Conservation (phyloP, 1,284 basidiomycete genomes). For the Cutaneotrichosporon sp. region DNA sequence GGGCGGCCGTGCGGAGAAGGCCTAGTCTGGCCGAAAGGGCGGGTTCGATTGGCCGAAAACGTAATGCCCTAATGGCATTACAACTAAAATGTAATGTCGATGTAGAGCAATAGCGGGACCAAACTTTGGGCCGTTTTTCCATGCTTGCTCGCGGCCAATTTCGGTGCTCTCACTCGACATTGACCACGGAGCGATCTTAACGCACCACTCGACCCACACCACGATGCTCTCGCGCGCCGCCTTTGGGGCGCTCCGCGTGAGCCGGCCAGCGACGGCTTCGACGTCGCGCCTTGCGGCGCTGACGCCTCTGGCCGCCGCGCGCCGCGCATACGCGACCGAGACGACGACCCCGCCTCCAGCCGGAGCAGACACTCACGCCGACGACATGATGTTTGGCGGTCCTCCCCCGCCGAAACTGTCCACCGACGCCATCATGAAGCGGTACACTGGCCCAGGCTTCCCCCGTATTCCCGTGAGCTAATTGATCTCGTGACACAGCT, state of each 20-base stretch:
- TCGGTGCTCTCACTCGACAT: slow-evolving; percentile 5
- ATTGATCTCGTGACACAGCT: background rate
- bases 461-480: slow-evolving; percentile 41
- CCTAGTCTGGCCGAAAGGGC: too few species aligned
- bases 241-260: slow-evolving; percentile 12
- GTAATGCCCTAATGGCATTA: background rate
- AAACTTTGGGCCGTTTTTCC: slow-evolving; percentile 4
- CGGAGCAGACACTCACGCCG: slow-evolving; percentile 8
- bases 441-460: slow-evolving; percentile 41
- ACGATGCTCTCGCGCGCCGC: slow-evolving; percentile 27
- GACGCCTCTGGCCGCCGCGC: background rate
- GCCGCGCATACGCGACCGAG: slow-evolving; percentile 24
- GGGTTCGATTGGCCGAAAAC: too few species aligned
- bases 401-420: slow-evolving; percentile 17
- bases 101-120: background rate
- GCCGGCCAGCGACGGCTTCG: slow-evolving; percentile 18
- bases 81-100: too few species aligned
- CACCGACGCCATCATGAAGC: slow-evolving; percentile 34
- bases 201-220: background rate
- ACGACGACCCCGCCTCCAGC: background rate
- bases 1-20: too few species aligned
- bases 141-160: slow-evolving; percentile 11
- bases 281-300: slow-evolving; percentile 18
- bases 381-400: slow-evolving; percentile 23
- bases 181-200: background rate